Evolutionary conservation across 768 basidiomycete species (phyloP).

Genomic region (Baorangia bicolor): DNA sequence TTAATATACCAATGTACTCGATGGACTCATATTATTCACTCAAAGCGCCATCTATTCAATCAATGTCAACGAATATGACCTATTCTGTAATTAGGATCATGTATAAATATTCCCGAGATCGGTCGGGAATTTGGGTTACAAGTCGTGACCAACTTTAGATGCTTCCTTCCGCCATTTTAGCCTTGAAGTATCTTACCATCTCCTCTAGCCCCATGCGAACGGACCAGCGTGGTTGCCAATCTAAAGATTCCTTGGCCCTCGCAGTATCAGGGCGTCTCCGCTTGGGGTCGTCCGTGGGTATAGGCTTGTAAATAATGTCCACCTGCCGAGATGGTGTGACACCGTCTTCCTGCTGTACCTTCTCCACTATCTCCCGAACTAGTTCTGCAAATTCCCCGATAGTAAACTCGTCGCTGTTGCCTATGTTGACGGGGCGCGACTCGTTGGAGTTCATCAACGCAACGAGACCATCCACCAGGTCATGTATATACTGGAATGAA

Average conservation of each 20-base stretch:
- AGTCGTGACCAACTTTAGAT: slow-evolving; percentile 39
- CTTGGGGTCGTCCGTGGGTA: slow-evolving; percentile 93
- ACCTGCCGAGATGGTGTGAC: slow-evolving; percentile 48
- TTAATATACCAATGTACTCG: slow-evolving; percentile 15
- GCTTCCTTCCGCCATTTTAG: slow-evolving; percentile 83
- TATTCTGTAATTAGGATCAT: slow-evolving; percentile 19
- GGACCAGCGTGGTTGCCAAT: slow-evolving; percentile 93
- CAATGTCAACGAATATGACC: neutral
- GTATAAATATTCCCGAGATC: slow-evolving; percentile 9
- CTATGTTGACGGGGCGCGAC: slow-evolving; percentile 94
- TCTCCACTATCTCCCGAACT: slow-evolving; percentile 89
- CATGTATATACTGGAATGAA: slow-evolving; percentile 98
- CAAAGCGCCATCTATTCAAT: slow-evolving; percentile 10
- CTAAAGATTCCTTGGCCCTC: slow-evolving; percentile 77
- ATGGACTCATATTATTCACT: slow-evolving; percentile 1
- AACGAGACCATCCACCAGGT: slow-evolving; percentile 92
- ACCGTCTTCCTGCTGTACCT: slow-evolving; percentile 86
- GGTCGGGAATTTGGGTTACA: neutral
- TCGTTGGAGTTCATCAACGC: slow-evolving; percentile 94
- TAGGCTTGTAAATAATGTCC: slow-evolving; percentile 72
- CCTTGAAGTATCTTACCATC: slow-evolving; percentile 92
- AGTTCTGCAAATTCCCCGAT: slow-evolving; percentile 92
- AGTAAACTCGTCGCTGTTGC: slow-evolving; percentile 93
- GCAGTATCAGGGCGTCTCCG: slow-evolving; percentile 91
- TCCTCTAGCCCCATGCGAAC: slow-evolving; percentile 93